Percentiles rank a stretch among this genome's conserved stretches.
Conservation (phyloP, 352 stramenopile species). For the Phytophthora meadii region DNA sequence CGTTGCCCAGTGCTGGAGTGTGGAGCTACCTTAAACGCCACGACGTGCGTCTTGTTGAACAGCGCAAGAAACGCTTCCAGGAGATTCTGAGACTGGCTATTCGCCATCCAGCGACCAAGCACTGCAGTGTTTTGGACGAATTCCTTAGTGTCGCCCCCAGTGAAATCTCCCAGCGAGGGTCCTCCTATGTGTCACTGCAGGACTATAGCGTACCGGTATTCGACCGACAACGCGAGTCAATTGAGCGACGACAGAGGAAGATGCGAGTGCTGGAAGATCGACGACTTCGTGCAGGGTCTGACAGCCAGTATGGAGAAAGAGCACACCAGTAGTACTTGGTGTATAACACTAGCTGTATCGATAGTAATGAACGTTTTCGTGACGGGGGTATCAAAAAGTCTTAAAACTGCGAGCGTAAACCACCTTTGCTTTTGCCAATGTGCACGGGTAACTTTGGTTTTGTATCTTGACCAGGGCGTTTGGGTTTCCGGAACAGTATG, state of each 20-base stretch:
- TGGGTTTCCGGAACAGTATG: slow-evolving; percentile 81
- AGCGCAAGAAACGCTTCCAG: slow-evolving; percentile 83
- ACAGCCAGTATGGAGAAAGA: slow-evolving; percentile 41
- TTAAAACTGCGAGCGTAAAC: slow-evolving; percentile 81
- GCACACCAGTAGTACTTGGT: slow-evolving; percentile 18
- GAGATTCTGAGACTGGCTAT: slow-evolving; percentile 85
- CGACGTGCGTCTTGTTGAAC: slow-evolving; percentile 78
- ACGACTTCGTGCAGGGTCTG: slow-evolving; percentile 49
- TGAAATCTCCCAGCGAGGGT: slow-evolving; percentile 78
- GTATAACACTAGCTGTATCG: slow-evolving; percentile 37
- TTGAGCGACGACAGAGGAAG: slow-evolving; percentile 80
- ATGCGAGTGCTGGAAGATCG: slow-evolving; percentile 71
- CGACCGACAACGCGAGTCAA: slow-evolving; percentile 77
- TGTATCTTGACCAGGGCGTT: slow-evolving; percentile 23
- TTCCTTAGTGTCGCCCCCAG: slow-evolving; percentile 79
- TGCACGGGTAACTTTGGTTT: slow-evolving; percentile 73
- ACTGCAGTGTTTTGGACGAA: slow-evolving; percentile 65
- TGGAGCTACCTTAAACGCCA: slow-evolving; percentile 88
- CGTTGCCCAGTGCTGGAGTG: slow-evolving; percentile 74
- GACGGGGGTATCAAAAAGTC: slow-evolving; percentile 24
- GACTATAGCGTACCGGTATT: slow-evolving; percentile 83
- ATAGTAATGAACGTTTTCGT: slow-evolving; percentile 54
- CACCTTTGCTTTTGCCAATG: slow-evolving; percentile 86
- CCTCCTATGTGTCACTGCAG: slow-evolving; percentile 83
- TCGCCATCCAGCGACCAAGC: slow-evolving; percentile 74